These are phyloP conservation scores for Smallanthus sonchifolius DNA, from an alignment of 129 eudicot genomes.

Conservation along the genomic window DNA sequence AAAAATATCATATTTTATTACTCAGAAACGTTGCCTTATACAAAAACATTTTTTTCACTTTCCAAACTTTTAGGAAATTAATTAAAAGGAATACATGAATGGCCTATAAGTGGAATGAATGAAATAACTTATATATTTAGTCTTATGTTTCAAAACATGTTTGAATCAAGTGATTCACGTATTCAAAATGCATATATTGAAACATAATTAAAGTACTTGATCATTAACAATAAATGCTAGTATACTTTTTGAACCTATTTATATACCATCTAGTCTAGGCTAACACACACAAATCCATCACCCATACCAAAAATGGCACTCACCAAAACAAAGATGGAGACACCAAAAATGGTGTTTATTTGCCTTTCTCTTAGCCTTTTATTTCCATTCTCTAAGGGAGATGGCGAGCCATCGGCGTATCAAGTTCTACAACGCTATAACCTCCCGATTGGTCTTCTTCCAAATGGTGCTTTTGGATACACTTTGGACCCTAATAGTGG, in stretches of 20 bases:
- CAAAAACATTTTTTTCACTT: too few relatives aligned
- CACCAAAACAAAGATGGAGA: not conserved
- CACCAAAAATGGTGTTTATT: not conserved
- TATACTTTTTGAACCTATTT: not conserved
- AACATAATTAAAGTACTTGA: not conserved
- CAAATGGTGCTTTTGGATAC: constrained; percentile 32
- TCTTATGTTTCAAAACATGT: not conserved
- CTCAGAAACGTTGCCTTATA: too few relatives aligned
- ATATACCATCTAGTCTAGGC: not conserved
- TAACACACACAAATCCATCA: not conserved
- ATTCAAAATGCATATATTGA: not conserved
- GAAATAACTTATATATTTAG: too few relatives aligned
- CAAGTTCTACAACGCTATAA: constrained; percentile 31
- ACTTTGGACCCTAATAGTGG: constrained; percentile 46
- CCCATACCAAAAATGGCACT: not conserved
- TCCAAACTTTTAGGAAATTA: too few relatives aligned
- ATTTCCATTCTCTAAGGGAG: not conserved
- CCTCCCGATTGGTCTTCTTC: constrained; percentile 53
- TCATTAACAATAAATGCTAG: not conserved
- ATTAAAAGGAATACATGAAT: too few relatives aligned
- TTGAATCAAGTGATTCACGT: not conserved
- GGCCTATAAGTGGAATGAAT: too few relatives aligned
- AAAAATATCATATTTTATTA: too few relatives aligned
- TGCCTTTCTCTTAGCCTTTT: not conserved
- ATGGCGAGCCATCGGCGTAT: constrained; percentile 20